Evolutionary conservation across 345 rosid genomes (phyloP), one percentile per base, ranked within the genome.

Genomic region (Salix arbutifolia): DNA sequence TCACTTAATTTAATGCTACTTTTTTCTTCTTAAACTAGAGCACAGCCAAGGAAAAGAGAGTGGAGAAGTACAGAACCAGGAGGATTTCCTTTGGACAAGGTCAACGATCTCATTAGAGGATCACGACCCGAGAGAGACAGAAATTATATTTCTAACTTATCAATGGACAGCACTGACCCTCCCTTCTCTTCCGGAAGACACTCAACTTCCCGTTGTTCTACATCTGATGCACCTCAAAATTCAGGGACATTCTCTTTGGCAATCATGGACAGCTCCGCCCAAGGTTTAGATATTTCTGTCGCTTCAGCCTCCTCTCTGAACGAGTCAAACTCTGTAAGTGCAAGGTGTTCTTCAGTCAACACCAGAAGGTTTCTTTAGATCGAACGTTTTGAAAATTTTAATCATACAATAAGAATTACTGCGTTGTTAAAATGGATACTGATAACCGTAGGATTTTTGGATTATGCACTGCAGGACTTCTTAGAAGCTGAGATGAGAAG

Each of bases 401-500:
- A 11, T 14, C 4, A 56, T n/a, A 17, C 69, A 19, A 67, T 31
- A 19, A 66, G 30, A 67, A 25, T 23, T 33, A 14, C 0, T 6
- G 70, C n/a, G 16, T 8, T 40, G 12, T 56, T 12, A 40, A 17
- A 28, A 8, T 8, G 65, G 30, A 40, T 19, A 17, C 28, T 30
- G 5, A 14, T 56, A 56, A 56, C 17, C 8, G 2, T 8, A 70
- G n/a, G 1, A 33, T 31, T 50, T n/a, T 58, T 11, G 35, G 58
- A 23, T 75, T 23, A 3, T 64, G 69, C 70, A 67, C 37, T 82
- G 81, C 88, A 92, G 97, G 81, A 83, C 65, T 91, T 89, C 18
- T 18, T 91, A 60, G 97, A 92, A 85, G 91, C 83, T 19, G 98
- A 94, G 86, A 92, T 94, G 98, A 89, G 81, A 85, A 92, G 92